Percentiles rank a stretch among this genome's conserved stretches.
These are phyloP conservation scores for Poa annua DNA, from an alignment of 176 grass and related monocot genomes.

Conservation along the genomic window DNA sequence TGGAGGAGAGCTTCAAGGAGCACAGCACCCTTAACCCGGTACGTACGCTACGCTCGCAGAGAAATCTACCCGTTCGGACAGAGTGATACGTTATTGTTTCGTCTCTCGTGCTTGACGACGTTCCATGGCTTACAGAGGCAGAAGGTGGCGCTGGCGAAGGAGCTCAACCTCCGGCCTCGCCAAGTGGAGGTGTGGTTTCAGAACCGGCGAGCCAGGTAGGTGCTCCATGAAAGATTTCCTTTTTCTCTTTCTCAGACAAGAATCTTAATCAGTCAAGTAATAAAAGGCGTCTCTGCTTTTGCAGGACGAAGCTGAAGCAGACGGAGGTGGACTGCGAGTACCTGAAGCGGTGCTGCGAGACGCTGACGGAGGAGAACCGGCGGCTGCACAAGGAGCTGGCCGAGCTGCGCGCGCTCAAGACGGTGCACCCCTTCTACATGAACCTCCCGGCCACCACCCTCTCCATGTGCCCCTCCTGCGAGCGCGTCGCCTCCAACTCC, in stretches of 20 bases:
- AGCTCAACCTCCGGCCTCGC: conserved; percentile 79
- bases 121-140: conserved; percentile 61
- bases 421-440: conserved; percentile 83
- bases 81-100: neutral
- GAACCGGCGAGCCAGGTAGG: conserved; percentile 84
- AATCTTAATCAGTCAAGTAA: neutral
- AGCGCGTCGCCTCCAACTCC: conserved; percentile 66
- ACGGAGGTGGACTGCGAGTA: conserved; percentile 99
- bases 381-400: conserved; percentile 94
- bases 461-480: conserved; percentile 98
- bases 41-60: conserved; percentile 12
- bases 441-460: conserved; percentile 92
- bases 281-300: neutral
- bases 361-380: conserved; percentile 97
- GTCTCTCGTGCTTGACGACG: neutral
- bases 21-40: conserved; percentile 92
- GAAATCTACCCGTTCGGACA: neutral
- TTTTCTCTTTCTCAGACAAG: neutral
- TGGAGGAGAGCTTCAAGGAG: conserved; percentile 94
- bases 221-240: neutral
- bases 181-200: conserved; percentile 99
- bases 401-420: conserved; percentile 86
- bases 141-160: conserved; percentile 80
- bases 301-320: conserved; percentile 99
- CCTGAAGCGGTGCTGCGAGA: conserved; percentile 99